phyloP scores from a whole-genome alignment of 192 early-diverging fungal species.

The Obelidium mucronatum region DNA sequence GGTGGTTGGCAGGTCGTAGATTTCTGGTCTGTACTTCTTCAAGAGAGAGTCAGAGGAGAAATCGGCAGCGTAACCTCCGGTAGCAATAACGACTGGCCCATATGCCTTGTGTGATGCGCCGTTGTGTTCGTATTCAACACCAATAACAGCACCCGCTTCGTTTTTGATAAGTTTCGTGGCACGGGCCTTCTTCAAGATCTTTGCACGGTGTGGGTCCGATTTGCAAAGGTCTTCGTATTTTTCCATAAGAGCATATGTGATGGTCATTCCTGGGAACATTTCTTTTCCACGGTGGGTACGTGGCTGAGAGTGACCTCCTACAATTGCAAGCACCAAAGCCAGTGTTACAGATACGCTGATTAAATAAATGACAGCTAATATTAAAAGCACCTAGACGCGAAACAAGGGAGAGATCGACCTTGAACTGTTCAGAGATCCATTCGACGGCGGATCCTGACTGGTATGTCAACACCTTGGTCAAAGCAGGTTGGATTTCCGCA shows the following conservation, averaged over 20 bases:
- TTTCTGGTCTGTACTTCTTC: conserved; percentile 76
- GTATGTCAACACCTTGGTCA: conserved; percentile 86
- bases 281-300: conserved; percentile 90
- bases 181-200: conserved; percentile 83
- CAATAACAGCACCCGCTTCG: conserved; percentile 69
- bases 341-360: background rate
- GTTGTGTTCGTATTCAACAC: conserved; percentile 75
- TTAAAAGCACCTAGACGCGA: conserved; percentile 68
- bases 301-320: conserved; percentile 88
- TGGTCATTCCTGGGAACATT: conserved; percentile 85
- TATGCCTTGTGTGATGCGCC: conserved; percentile 67
- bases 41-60: conserved; percentile 79
- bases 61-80: conserved; percentile 95
- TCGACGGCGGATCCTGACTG: conserved; percentile 88
- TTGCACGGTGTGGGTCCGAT: conserved; percentile 72
- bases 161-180: conserved; percentile 78
- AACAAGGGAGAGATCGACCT: conserved; percentile 86
- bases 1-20: conserved; percentile 79
- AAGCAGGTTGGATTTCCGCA: conserved; percentile 77
- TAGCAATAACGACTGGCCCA: conserved; percentile 88
- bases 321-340: background rate
- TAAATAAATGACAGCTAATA: too few relatives aligned
- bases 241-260: conserved; percentile 90
- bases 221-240: conserved; percentile 75
- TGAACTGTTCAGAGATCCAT: conserved; percentile 92